Evolutionary conservation across 768 basidiomycete genomes (phyloP), one percentile per base, ranked within the genome.

Genomic region (Termitomyces sp.): DNA sequence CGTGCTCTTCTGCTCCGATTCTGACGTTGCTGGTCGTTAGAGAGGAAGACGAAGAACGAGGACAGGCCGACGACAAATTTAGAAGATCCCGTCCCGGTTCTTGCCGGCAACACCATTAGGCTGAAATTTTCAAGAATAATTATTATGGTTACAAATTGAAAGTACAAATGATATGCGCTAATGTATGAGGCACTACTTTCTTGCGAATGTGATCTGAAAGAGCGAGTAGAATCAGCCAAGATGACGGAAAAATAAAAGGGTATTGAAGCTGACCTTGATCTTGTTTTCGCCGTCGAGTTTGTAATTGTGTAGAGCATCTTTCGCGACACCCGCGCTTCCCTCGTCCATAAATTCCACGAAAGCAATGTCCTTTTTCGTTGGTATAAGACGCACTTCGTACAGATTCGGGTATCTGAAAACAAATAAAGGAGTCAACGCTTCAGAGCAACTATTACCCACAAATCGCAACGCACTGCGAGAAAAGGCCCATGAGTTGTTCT

Each of bases 291-390:
- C 95, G 67, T 97, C 94, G 72, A 98, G 81, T 75, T 94, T 95
- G 85, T 93, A 94, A 74, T 98, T 98, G 84, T 99, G 96, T 69
- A 98, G 76, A 16, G 94, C 96, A 62, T 98, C 96, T 72, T 96
- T 96, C 45, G 97, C 97, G 55, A 90, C 86, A 22, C 88, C 90
- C 16, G 96, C 91, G 64, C 91, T 92, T 44, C 81, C 85, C 74
- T 98, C 97, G 87, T 98, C 97, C 73, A 89, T 69, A 67, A 90
- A 99, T 73, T 99, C 97, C 76, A 99, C 95, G 82, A 99, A 99
- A 0, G 96, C 97, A 65, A 98, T 98, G 73, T 96, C 96, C 71
- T 89, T 89, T 76, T 97, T 96, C 50, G 94, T 95, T 45, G 96
- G 94, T 71, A 99, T 96, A 69, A 96, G 94, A 81, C 97, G 96